These are phyloP conservation scores for Ogataea zsoltii DNA, from an alignment of 805 yeast genomes.

Conservation along the genomic window DNA sequence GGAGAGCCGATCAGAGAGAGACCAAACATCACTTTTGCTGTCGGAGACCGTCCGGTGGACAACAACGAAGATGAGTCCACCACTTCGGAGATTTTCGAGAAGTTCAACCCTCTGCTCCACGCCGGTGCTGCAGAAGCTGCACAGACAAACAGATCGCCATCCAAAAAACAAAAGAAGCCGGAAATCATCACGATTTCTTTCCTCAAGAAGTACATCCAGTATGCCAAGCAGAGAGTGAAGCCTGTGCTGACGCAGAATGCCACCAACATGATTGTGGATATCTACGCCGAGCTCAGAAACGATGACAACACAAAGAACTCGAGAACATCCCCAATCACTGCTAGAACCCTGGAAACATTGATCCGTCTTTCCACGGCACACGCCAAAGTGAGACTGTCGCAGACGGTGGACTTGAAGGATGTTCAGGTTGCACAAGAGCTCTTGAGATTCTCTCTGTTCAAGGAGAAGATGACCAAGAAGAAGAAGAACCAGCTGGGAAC, in stretches of 20 bases:
- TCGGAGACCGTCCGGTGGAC: conserved; percentile 63
- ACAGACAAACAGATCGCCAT: conserved; percentile 22
- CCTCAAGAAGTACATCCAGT: conserved; percentile 88
- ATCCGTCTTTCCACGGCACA: conserved; percentile 96
- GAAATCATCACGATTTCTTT: conserved; percentile 75
- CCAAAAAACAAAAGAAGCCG: conserved; percentile 35
- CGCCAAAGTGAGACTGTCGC: conserved; percentile 89
- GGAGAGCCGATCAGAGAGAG: conserved; percentile 93
- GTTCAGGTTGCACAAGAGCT: conserved; percentile 85
- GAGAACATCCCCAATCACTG: conserved; percentile 91
- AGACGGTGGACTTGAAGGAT: conserved; percentile 70
- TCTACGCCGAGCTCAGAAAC: conserved; percentile 81
- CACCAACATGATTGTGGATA: conserved; percentile 73
- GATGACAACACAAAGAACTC: conserved; percentile 61
- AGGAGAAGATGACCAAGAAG: conserved; percentile 49
- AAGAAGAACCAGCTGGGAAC: conserved; percentile 30
- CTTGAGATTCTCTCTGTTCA: conserved; percentile 82
- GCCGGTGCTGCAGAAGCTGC: conserved; percentile 63
- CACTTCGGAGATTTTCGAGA: conserved; percentile 70
- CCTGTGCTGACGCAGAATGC: conserved; percentile 82
- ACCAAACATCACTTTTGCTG: conserved; percentile 68
- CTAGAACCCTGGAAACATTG: conserved; percentile 95
- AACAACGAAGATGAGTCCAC: conserved; percentile 47
- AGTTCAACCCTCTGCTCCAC: conserved; percentile 78
- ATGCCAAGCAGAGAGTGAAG: conserved; percentile 83